These are phyloP conservation scores for Paraleonurus japonicus DNA, from an alignment of 257 asterid species.

Conservation along the genomic window DNA sequence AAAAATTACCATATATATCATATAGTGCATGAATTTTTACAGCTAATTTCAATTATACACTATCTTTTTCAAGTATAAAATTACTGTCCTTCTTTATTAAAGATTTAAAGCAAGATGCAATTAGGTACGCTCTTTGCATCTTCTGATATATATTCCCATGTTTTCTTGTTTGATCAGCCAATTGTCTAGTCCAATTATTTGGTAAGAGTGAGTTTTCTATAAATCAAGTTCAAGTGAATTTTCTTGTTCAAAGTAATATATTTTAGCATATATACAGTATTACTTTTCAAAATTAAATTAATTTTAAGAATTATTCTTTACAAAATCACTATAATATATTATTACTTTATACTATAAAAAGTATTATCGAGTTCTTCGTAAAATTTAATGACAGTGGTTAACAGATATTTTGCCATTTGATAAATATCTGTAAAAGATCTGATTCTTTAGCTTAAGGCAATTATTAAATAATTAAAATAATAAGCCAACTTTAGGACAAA, in stretches of 20 bases:
- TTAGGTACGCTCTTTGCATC: constrained; percentile 7
- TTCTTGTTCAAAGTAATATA: no score
- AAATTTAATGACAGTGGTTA: no score
- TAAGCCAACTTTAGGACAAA: neutral
- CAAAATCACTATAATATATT: no score
- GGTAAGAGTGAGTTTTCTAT: no score
- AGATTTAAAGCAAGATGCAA: neutral
- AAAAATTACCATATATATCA: neutral
- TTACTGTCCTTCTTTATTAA: neutral
- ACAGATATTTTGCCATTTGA: constrained; percentile 10
- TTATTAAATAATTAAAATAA: neutral
- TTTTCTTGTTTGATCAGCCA: neutral
- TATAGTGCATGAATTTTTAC: neutral
- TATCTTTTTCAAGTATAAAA: neutral
- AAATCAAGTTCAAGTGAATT: no score
- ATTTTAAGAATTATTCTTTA: no score
- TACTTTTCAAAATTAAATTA: no score
- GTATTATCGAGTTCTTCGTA: no score
- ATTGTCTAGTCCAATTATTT: neutral
- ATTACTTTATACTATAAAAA: no score
- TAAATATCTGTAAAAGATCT: constrained; percentile 11
- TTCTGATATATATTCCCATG: neutral
- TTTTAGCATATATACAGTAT: no score
- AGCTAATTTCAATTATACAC: neutral
- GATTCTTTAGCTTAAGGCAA: constrained; percentile 19